Base-by-base conservation (phyloP, 2,329 filamentous ascomycete species). In the Aspergillus ibericus region DNA sequence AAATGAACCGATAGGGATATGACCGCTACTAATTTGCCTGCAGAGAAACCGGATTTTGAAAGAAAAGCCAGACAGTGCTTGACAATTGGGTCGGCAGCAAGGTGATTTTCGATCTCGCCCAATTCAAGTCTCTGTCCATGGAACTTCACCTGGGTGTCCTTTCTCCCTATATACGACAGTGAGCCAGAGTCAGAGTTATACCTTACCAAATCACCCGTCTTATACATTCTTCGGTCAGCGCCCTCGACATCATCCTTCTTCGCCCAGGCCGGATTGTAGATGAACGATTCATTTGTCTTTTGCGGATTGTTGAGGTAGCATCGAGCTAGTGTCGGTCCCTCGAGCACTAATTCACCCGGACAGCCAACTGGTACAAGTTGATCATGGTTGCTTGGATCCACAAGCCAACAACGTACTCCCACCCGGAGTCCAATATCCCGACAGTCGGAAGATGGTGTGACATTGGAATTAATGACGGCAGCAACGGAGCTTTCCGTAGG, bases 101-200 rank as follows among this genome's bases (percentile, higher is more conserved):
- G 61, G 34, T 72, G 76, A 60, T 74, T 75, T 68, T 78, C 83
- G 54, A 81, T 81, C 68, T 80, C 82, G 10, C 76, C 80, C 52
- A 87, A 77, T 72, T 87, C 89, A 53, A 88, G 82, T 55, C 87
- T 78, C 63, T 85, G 87, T 25, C 89, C 90, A 10, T 82, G 79
- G 27, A 90, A 75, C 72, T 91, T 90, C 55, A 88, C 83, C 70
- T 88, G 87, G n/a, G 82, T 82, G 65, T 90, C 88, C 63, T 86
- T 87, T 50, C 88, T 80, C 15, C 86, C 86, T 38, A 87, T 59
- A 60, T 74, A 77, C 12, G 68, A 71, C n/a, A 77, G 61, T 2
- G 73, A 69, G 25, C 75, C 75, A 38, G 62, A 58, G 22, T 74
- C 70, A 0, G 71, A 72, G 44, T 75, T 76, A 49, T 75, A 75